phyloP scores from a whole-genome alignment of 345 rosid genomes.

The Eucalyptus sp. region DNA sequence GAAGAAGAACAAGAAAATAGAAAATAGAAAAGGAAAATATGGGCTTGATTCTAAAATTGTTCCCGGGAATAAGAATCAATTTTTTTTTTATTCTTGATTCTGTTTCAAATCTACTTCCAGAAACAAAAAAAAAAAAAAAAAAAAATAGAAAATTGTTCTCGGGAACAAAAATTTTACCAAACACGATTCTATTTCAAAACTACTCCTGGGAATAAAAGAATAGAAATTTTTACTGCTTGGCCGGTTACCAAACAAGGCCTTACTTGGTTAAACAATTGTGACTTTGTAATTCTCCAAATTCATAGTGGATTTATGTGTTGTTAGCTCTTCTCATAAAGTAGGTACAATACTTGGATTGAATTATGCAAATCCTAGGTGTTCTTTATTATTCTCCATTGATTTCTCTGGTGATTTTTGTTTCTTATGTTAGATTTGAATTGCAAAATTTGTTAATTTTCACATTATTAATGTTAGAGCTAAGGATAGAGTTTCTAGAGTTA shows the following conservation, averaged over 20 bases:
- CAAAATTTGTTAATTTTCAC: not conserved
- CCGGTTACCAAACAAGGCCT: not conserved
- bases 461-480: not conserved
- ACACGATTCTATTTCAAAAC: too few relatives aligned
- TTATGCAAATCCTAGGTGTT: not conserved
- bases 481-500: not conserved
- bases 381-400: not conserved
- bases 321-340: not conserved
- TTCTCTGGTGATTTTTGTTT: not conserved
- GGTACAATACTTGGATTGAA: not conserved
- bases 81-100: too few relatives aligned
- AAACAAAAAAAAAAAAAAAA: too few relatives aligned
- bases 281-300: too few relatives aligned
- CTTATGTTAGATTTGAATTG: not conserved
- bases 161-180: too few relatives aligned
- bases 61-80: accelerated
- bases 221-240: too few relatives aligned
- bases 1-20: too few relatives aligned
- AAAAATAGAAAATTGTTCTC: too few relatives aligned
- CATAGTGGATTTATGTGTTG: not conserved
- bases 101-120: too few relatives aligned
- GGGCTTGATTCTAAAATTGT: too few relatives aligned
- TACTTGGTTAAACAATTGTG: not conserved
- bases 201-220: too few relatives aligned
- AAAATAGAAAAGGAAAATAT: too few relatives aligned